These are phyloP conservation scores for Eucalyptus camaldulensis DNA, from an alignment of 345 rosid species.

Conservation along the genomic window DNA sequence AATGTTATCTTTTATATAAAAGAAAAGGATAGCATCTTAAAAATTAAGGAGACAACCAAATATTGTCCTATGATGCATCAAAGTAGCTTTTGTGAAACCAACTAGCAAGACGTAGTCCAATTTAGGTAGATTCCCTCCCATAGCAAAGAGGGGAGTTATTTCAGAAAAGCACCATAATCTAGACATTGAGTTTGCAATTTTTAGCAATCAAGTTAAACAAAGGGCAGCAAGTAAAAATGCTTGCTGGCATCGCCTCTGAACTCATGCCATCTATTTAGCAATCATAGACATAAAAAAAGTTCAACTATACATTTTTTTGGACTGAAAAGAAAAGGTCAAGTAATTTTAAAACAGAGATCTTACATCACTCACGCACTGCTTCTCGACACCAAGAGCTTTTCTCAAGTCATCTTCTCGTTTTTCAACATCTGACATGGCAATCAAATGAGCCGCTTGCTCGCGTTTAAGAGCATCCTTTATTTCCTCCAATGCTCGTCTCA, in stretches of 20 bases:
- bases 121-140: background rate
- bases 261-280: background rate
- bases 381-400: conserved; percentile 88
- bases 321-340: background rate
- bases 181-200: background rate
- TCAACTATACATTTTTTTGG: background rate
- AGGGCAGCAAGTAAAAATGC: background rate
- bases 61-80: background rate
- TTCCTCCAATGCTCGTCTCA: conserved; percentile 41
- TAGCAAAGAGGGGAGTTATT: background rate
- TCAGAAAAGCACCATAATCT: background rate
- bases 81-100: background rate
- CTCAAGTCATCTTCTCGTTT: conserved; percentile 75
- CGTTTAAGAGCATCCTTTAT: conserved; percentile 50
- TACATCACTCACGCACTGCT: conserved; percentile 87
- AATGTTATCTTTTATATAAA: background rate
- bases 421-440: conserved; percentile 66
- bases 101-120: background rate
- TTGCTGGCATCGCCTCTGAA: background rate
- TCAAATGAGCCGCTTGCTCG: conserved; percentile 63
- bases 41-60: background rate
- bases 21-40: background rate
- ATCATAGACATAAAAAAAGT: background rate
- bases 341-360: conserved; percentile 6
- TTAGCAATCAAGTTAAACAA: background rate